phyloP scores from a whole-genome alignment of 2,329 filamentous ascomycete species.

The Lecanicillium sp. region DNA sequence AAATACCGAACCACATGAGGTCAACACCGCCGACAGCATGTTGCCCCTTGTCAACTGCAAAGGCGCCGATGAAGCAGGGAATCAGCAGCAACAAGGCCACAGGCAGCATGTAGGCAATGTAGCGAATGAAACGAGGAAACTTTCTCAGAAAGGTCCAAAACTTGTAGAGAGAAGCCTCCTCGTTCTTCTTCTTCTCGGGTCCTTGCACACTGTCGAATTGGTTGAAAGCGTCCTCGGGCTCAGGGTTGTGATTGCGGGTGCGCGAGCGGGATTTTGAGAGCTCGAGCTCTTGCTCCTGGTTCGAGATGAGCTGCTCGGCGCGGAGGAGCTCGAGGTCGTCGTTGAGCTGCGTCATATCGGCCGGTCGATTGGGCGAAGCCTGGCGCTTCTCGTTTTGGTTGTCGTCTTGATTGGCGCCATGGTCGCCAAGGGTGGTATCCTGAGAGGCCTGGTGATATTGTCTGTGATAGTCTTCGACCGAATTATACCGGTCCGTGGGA shows the following conservation, averaged over 20 bases:
- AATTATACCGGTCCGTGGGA: slow-evolving; percentile 8
- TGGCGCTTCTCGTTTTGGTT: slow-evolving; percentile 13
- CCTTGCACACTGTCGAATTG: slow-evolving; percentile 21
- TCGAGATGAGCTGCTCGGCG: slow-evolving; percentile 40
- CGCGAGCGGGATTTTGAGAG: slow-evolving; percentile 21
- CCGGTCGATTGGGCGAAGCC: slow-evolving; percentile 24
- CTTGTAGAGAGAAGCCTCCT: slow-evolving; percentile 31
- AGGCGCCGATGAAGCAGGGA: slow-evolving; percentile 39
- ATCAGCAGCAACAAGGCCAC: slow-evolving; percentile 39
- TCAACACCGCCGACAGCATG: slow-evolving; percentile 59
- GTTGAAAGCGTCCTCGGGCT: slow-evolving; percentile 43
- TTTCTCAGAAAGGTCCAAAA: slow-evolving; percentile 41
- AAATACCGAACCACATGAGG: slow-evolving; percentile 88
- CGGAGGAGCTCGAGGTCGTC: slow-evolving; percentile 46
- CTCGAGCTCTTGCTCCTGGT: slow-evolving; percentile 33
- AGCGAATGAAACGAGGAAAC: slow-evolving; percentile 45
- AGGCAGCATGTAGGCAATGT: slow-evolving; percentile 43
- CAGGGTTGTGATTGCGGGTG: slow-evolving; percentile 28
- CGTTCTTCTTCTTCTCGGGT: slow-evolving; percentile 25
- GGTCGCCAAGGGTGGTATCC: slow-evolving; percentile 25
- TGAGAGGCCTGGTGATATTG: slow-evolving; percentile 22
- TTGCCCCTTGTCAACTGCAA: slow-evolving; percentile 27
- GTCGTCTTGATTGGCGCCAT: slow-evolving; percentile 19
- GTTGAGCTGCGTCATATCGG: slow-evolving; percentile 34
- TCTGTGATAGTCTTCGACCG: slow-evolving; percentile 19